These are phyloP conservation scores for Penicillium roqueforti DNA, from an alignment of 495 filamentous ascomycete species.

Conservation along the genomic window DNA sequence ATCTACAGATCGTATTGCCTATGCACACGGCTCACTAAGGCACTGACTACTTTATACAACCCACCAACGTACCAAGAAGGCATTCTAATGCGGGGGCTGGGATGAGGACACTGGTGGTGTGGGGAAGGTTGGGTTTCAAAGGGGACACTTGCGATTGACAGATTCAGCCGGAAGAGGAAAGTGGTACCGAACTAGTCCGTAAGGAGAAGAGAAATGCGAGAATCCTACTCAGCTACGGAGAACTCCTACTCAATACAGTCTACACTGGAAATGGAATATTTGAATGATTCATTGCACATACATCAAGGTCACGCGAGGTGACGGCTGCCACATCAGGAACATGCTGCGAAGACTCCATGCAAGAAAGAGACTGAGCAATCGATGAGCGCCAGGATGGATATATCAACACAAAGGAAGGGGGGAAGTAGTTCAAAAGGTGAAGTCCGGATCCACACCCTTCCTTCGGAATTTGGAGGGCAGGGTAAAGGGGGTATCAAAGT, in stretches of 20 bases:
- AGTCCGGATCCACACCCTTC: slow-evolving; percentile 4
- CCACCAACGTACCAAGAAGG: neutral
- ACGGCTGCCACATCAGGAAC: slow-evolving; percentile 40
- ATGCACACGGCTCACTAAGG: neutral
- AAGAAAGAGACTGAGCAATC: slow-evolving; percentile 9
- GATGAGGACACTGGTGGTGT: neutral
- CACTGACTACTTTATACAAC: too few relatives aligned
- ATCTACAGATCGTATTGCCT: neutral
- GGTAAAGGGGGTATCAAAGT: slow-evolving; percentile 27
- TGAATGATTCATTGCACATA: slow-evolving; percentile 15
- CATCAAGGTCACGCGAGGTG: slow-evolving; percentile 28
- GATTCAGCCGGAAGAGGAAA: neutral
- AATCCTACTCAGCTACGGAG: neutral
- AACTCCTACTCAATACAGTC: neutral
- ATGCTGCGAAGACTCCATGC: slow-evolving; percentile 2
- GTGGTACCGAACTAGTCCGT: too few relatives aligned
- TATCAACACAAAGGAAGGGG: slow-evolving; percentile 8
- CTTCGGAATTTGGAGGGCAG: neutral
- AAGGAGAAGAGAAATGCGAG: neutral
- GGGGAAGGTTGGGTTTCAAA: neutral
- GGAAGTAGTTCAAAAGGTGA: neutral
- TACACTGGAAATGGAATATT: slow-evolving; percentile 3
- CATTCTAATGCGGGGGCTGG: neutral
- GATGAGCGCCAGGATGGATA: slow-evolving; percentile 38
- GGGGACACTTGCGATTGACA: neutral